Conservation (phyloP, 495 filamentous ascomycete genomes). For the Aspergillus sparsus region DNA sequence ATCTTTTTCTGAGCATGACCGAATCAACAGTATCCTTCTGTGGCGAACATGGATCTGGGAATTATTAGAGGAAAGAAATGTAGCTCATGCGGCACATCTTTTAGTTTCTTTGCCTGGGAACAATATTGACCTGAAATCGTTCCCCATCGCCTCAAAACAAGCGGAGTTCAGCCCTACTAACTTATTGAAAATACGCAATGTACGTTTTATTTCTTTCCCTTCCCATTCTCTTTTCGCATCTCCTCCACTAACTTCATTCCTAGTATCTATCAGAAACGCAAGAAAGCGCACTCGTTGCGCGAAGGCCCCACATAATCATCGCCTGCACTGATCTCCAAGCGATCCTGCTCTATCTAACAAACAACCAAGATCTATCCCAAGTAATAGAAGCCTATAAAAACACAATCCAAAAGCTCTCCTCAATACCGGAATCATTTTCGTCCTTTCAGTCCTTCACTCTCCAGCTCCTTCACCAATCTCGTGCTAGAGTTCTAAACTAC, state of each 20-base stretch:
- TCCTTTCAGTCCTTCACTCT: conserved; percentile 35
- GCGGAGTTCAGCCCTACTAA: conserved; percentile 37
- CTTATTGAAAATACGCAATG: conserved; percentile 55
- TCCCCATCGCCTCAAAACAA: conserved; percentile 23
- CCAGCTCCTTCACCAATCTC: conserved; percentile 66
- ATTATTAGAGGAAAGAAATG: conserved; percentile 52
- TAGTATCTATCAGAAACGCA: conserved; percentile 58
- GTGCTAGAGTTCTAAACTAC: conserved; percentile 66
- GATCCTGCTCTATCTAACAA: conserved; percentile 63
- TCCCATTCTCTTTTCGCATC: neutral
- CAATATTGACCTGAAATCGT: conserved; percentile 27
- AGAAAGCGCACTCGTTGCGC: conserved; percentile 55
- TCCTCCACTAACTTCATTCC: conserved; percentile 16
- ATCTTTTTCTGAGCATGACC: conserved; percentile 38
- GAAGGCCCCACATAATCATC: conserved; percentile 45
- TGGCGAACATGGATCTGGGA: conserved; percentile 77
- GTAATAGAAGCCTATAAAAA: conserved; percentile 53
- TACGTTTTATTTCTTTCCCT: conserved; percentile 30
- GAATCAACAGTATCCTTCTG: conserved; percentile 53
- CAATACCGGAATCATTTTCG: conserved; percentile 34
- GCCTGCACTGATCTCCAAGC: conserved; percentile 60
- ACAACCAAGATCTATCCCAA: conserved; percentile 30
- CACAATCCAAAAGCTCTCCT: conserved; percentile 43
- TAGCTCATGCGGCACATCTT: conserved; percentile 47
- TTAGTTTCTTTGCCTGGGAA: conserved; percentile 46